Evolutionary conservation across 1,139 yeast species (phyloP), one percentile per base, ranked within the genome.

Genomic region (Suhomyces guaymorum): DNA sequence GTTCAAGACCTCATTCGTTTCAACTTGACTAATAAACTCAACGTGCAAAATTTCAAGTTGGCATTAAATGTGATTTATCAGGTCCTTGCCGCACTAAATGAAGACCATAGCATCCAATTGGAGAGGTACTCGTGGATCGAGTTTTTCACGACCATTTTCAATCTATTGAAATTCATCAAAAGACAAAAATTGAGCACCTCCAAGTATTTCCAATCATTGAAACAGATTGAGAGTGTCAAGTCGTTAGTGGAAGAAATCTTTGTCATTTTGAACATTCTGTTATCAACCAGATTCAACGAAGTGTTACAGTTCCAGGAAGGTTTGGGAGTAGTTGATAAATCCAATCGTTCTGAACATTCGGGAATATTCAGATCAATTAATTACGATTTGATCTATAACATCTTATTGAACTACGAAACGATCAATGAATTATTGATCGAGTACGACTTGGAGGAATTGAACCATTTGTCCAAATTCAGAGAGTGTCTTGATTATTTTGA

Each of bases 1-100:
- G 38, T 66, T 8, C 67, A 65, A 41, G 52, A 64, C 18, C 53
- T 65, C n/a, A 37, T 68, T 15, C 39, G 74, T 27, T 69, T 62
- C 51, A 70, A 70, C 40, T 48, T 69, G 34, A 65, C 70, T 25
- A 65, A 61, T 35, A 61, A 52, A 28, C 41, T 70, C 21, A 59
- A 62, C 42, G 37, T 61, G 4, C 55, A 52, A 10, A 63, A 61
- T 39, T 63, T 53, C 39, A 55, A 54, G 31, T 39, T 65, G 32
- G 58, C 58, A 2, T 38, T 54, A 16, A 50, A 50, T n/a, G 47
- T 51, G 10, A 28, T 55, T 7, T 54, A 52, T 37, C 63, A 59
- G 38, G 46, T 61, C 3, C 30, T 59, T 4, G 22, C 32, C 2
- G 47, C 48, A 12, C 36, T 47, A 13, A 35, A 33, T 5, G 27